These are phyloP conservation scores for Rhodofomes roseus DNA, from an alignment of 1,284 basidiomycete species.

Conservation along the genomic window DNA sequence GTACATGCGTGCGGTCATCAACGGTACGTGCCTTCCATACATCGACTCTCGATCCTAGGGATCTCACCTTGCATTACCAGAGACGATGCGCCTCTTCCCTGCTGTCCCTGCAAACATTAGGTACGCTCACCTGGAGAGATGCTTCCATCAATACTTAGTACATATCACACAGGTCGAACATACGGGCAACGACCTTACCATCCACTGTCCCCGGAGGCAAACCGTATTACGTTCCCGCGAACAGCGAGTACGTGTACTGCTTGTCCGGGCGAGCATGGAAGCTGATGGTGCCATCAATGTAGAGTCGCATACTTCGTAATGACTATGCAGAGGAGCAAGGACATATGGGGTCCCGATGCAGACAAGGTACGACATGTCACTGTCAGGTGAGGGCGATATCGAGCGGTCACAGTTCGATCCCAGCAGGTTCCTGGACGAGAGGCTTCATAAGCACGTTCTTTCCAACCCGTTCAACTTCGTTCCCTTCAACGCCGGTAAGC, in stretches of 20 bases:
- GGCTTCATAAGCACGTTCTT: slow-evolving; percentile 43
- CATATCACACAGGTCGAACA: slow-evolving; percentile 36
- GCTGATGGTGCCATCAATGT: neutral
- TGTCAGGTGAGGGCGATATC: neutral
- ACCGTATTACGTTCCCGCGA: slow-evolving; percentile 33
- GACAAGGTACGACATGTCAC: neutral
- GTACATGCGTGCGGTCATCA: slow-evolving; percentile 39
- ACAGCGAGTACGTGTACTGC: neutral
- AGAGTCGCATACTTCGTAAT: slow-evolving; percentile 52
- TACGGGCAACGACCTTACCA: slow-evolving; percentile 41
- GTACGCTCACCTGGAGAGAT: no score
- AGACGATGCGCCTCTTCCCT: neutral
- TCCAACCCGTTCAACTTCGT: slow-evolving; percentile 56
- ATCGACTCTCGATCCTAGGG: slow-evolving; percentile 11
- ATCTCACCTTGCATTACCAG: neutral
- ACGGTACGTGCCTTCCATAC: slow-evolving; percentile 59
- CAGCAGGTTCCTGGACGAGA: slow-evolving; percentile 51
- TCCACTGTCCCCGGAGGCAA: slow-evolving; percentile 40
- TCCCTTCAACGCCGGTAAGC: slow-evolving; percentile 49
- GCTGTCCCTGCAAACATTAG: neutral
- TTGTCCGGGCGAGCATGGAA: neutral
- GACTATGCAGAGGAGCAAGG: slow-evolving; percentile 57
- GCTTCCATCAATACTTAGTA: neutral
- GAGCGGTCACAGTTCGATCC: slow-evolving; percentile 43
- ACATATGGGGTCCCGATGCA: slow-evolving; percentile 65